Conservation (phyloP, 2,329 filamentous ascomycete species). For the Eutypa lata region DNA sequence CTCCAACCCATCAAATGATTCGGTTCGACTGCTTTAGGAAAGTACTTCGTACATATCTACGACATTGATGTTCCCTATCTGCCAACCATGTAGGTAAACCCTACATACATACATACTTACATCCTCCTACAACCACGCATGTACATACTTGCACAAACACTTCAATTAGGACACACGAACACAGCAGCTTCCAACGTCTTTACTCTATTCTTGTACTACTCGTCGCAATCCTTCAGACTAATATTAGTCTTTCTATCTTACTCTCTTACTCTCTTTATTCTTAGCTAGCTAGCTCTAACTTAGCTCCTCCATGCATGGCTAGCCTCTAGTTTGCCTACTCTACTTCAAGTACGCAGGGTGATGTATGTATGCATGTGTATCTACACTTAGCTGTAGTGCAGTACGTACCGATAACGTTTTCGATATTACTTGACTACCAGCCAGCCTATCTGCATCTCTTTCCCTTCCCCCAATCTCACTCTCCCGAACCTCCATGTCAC, state of each 20-base stretch:
- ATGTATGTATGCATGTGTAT: background rate
- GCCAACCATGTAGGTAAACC: no score
- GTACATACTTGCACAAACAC: background rate
- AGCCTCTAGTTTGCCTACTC: no score
- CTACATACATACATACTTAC: no score
- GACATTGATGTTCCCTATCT: no score
- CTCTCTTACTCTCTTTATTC: background rate
- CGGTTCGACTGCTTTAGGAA: background rate
- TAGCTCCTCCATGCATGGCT: no score
- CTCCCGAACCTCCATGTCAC: background rate
- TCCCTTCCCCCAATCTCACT: background rate
- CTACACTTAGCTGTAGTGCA: background rate
- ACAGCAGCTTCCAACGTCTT: background rate
- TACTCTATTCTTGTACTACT: no score
- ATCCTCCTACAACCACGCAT: no score
- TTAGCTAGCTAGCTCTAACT: background rate
- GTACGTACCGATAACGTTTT: background rate
- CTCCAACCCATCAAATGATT: background rate
- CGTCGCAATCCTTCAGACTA: no score
- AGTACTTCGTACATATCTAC: background rate
- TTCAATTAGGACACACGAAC: background rate
- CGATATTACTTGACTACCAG: background rate
- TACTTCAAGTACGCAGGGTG: no score
- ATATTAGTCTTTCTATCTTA: background rate
- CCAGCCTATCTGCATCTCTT: background rate